Conservation (phyloP, 2,329 filamentous ascomycete genomes). For the Aureobasidium sp. region DNA sequence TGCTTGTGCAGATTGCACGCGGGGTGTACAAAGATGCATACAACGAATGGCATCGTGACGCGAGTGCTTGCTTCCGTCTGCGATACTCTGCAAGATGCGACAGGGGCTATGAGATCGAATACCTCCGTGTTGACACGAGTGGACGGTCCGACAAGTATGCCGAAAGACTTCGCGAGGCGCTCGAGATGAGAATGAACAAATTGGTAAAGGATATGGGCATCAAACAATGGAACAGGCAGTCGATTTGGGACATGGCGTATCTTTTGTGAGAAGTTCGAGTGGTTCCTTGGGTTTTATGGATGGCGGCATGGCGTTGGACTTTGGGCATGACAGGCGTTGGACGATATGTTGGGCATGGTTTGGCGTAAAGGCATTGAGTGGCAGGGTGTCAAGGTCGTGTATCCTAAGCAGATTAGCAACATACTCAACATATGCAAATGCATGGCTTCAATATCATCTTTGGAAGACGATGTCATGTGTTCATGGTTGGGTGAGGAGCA, state of each 20-base stretch:
- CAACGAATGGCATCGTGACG: constrained; percentile 14
- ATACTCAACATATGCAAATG: constrained; percentile 1
- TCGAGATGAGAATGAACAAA: constrained; percentile 14
- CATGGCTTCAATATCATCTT: neutral
- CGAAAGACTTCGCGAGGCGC: constrained; percentile 11
- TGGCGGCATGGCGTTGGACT: neutral
- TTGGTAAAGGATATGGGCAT: constrained; percentile 1
- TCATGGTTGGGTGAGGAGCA: neutral
- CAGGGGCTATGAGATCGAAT: constrained; percentile 7
- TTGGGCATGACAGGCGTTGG: neutral
- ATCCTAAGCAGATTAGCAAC: constrained; percentile 1
- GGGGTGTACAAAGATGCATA: constrained; percentile 13
- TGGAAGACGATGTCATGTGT: neutral
- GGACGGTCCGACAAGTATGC: constrained; percentile 13
- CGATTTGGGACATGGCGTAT: constrained; percentile 16
- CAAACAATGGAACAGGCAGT: constrained; percentile 13
- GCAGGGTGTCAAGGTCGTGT: neutral
- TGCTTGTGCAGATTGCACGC: constrained; percentile 10
- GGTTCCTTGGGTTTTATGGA: neutral
- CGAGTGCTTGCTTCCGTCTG: constrained; percentile 9
- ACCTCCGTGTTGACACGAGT: constrained; percentile 10
- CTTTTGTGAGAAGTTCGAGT: neutral
- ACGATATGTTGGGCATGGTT: neutral
- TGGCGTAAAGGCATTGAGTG: neutral
- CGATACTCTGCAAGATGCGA: neutral